Conservation (phyloP, 208 protist species). For the Phytomonas sp. region DNA sequence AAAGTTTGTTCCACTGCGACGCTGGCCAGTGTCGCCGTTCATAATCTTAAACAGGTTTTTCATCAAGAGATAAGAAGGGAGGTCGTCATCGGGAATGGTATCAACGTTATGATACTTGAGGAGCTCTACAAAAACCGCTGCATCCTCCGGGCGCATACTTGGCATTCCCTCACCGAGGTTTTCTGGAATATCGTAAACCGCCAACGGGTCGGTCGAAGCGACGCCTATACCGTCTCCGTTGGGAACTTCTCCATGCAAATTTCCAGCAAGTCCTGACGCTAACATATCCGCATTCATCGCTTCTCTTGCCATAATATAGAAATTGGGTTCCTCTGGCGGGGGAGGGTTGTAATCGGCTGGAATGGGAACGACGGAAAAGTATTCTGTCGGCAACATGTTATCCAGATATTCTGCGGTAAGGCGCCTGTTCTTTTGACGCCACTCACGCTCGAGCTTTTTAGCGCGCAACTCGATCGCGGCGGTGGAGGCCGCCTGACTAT, state of each 20-base stretch:
- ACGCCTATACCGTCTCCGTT: slow-evolving; percentile 15
- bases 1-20: slow-evolving; percentile 94
- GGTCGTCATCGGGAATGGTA: slow-evolving; percentile 83
- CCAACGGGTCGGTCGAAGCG: slow-evolving; percentile 3
- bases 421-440: slow-evolving; percentile 76
- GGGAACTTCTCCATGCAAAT: not conserved
- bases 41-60: slow-evolving; percentile 98
- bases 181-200: slow-evolving; percentile 80
- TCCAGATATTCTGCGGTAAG: slow-evolving; percentile 77
- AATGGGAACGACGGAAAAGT: slow-evolving; percentile 63
- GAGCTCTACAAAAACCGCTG: slow-evolving; percentile 93
- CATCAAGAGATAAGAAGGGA: slow-evolving; percentile 95
- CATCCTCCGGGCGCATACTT: slow-evolving; percentile 95
- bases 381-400: slow-evolving; percentile 50
- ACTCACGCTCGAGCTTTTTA: slow-evolving; percentile 74
- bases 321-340: slow-evolving; percentile 78
- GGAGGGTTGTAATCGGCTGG: slow-evolving; percentile 78
- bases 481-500: slow-evolving; percentile 55
- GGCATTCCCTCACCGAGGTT: slow-evolving; percentile 90
- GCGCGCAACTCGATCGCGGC: slow-evolving; percentile 66
- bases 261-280: slow-evolving; percentile 17
- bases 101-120: slow-evolving; percentile 86
- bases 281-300: slow-evolving; percentile 50
- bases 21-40: slow-evolving; percentile 96
- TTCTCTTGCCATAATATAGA: slow-evolving; percentile 74